Base-by-base conservation (phyloP, 805 yeast genomes). In the Ogataea nakhonphanomensis region DNA sequence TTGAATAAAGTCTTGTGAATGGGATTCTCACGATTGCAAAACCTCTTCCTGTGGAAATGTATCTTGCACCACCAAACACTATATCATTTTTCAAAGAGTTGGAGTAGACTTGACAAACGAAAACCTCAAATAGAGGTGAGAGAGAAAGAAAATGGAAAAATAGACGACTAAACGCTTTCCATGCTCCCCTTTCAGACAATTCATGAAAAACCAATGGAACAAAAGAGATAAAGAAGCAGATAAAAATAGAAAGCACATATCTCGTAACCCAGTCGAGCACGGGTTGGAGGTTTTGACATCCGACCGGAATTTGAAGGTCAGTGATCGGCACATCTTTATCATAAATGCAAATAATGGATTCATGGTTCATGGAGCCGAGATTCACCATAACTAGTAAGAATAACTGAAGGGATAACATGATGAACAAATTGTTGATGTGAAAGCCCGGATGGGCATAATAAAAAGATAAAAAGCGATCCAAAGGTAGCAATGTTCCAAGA, bases 381-480 rank as follows among this genome's bases (percentile, higher is more conserved):
- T 85, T 87, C 22, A 88, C 70, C 54, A 88, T 64, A 5, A 87
- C 79, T 42, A 90, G 56, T 81, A 90, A 83, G 62, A 91, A 90
- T 55, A 88, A 60, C 55, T 87, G 93, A n/a, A 89, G 80, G 0
- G 97, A 88, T 26, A 88, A 61, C 53, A 88, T 81, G 46, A 91
- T 91, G 55, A 90, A 86, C 50, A 90, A 69, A 59, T 91, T 91
- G 61, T 91, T 91, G 53, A 91, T 69, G 62, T 91, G 98, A 67
- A 91, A 91, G 5, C 98, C 98, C 8, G 96, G 91, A 61, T 91
- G 98, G 0, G 98, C 98, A 65, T 91, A 91, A 62, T 86, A 91
- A 64, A 91, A 91, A 0, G 97, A 87, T 37, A 91, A 64, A 65
- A 91, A 90, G 35, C 96, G 66, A 59, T 91, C 97, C 31, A 90